Conservation (phyloP, 2,329 filamentous ascomycete genomes). For the Aspergillus oerlinghausenensis region DNA sequence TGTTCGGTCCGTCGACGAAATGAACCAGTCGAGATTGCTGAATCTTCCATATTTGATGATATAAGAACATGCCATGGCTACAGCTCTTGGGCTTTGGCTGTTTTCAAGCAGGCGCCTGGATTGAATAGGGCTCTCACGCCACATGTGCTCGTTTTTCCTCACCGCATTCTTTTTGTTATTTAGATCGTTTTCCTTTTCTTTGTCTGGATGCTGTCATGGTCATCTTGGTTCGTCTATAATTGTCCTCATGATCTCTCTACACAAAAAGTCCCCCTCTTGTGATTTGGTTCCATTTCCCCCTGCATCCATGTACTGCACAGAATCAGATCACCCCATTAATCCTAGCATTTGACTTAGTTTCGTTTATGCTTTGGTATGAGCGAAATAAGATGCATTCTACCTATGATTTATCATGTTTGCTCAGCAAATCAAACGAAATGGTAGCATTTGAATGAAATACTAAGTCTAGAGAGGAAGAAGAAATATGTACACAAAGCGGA, state of each 20-base stretch:
- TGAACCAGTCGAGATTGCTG: conserved; percentile 14
- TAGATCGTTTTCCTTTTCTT: conserved; percentile 9
- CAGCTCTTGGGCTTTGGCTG: background rate
- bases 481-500: too few species aligned
- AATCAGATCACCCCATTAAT: conserved; percentile 25
- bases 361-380: background rate
- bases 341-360: conserved; percentile 1
- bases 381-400: background rate
- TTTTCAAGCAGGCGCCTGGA: conserved; percentile 13
- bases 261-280: conserved; percentile 1
- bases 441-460: too few species aligned
- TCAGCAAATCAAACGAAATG: too few species aligned
- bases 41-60: conserved; percentile 11
- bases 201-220: conserved; percentile 1
- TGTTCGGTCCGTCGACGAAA: conserved; percentile 14
- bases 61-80: conserved; percentile 12
- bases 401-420: too few species aligned
- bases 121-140: conserved; percentile 15
- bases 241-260: background rate
- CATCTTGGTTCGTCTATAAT: background rate
- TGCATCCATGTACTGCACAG: conserved; percentile 12
- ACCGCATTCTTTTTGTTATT: background rate
- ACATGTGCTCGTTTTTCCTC: conserved; percentile 25
- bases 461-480: too few species aligned
- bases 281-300: background rate